A percentile compares a stretch with the other conserved stretches of the same genome.
Conservation (phyloP, 768 basidiomycete genomes). For the Boletus rufocinnamomeus region DNA sequence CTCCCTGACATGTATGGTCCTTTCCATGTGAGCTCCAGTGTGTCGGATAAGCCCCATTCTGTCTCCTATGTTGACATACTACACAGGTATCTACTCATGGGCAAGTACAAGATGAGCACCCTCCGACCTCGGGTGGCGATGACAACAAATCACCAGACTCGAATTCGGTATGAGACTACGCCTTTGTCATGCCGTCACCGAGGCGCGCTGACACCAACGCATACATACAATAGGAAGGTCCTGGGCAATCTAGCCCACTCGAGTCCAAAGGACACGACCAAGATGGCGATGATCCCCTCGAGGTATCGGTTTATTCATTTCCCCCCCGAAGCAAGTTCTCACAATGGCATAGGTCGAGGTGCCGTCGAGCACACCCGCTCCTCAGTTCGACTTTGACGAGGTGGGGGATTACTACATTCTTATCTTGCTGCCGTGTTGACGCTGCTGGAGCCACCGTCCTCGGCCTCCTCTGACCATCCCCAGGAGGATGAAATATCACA, state of each 20-base stretch:
- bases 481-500: background rate
- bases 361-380: fast-evolving
- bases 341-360: background rate
- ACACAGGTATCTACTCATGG: background rate
- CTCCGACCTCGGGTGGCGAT: background rate
- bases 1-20: background rate
- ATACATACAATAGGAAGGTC: background rate
- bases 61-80: background rate
- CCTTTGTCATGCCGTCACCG: fast-evolving
- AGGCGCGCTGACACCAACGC: background rate
- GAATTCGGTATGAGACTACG: background rate
- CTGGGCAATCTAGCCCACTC: background rate
- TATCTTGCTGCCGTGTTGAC: background rate
- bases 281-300: background rate
- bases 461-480: background rate
- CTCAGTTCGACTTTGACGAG: background rate
- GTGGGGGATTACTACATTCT: background rate
- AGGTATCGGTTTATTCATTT: background rate
- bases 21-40: background rate
- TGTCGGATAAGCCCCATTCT: background rate
- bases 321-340: background rate
- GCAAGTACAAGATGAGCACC: background rate
- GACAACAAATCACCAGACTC: background rate
- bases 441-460: background rate
- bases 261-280: background rate